These are phyloP conservation scores for Monilinia laxa DNA, from an alignment of 2,329 filamentous ascomycete species.

Conservation along the genomic window DNA sequence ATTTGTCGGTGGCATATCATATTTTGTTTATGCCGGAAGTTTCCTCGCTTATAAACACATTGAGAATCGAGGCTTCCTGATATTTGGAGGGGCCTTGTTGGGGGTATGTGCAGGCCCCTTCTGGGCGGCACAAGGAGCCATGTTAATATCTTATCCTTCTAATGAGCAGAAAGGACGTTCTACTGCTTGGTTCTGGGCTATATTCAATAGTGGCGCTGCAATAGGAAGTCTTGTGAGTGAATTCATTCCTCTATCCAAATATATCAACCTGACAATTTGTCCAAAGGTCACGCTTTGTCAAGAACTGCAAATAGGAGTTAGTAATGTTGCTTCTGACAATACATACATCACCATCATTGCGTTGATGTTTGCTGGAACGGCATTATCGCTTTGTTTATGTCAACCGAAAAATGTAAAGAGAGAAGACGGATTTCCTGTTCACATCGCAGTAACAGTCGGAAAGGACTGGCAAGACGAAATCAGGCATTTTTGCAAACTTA, in stretches of 20 bases:
- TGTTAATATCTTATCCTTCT: conserved; percentile 83
- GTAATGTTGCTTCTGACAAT: conserved; percentile 27
- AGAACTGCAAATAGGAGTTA: conserved; percentile 61
- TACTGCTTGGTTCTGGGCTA: conserved; percentile 49
- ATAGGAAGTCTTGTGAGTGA: conserved; percentile 25
- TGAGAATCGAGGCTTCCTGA: conserved; percentile 58
- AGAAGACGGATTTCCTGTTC: conserved; percentile 69
- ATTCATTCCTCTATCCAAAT: neutral
- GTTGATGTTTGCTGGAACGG: conserved; percentile 47
- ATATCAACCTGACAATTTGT: conserved; percentile 1
- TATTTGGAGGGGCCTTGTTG: conserved; percentile 71
- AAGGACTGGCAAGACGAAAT: conserved; percentile 79
- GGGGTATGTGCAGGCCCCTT: conserved; percentile 74
- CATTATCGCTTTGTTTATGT: conserved; percentile 65
- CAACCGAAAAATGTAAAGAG: conserved; percentile 71
- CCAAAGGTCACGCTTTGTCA: conserved; percentile 61
- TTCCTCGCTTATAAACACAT: conserved; percentile 68
- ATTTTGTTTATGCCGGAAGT: conserved; percentile 68
- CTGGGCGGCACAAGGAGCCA: conserved; percentile 78
- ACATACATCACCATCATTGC: conserved; percentile 26
- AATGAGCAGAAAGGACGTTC: conserved; percentile 80
- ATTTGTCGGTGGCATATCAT: conserved; percentile 69
- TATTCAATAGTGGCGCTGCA: conserved; percentile 26
- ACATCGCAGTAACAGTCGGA: conserved; percentile 73
- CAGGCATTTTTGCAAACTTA: conserved; percentile 67